A percentile compares a stretch with the other conserved stretches of the same genome.
These are phyloP conservation scores for Klebsormidium nitens DNA, from an alignment of 139 green algal species.

Conservation along the genomic window DNA sequence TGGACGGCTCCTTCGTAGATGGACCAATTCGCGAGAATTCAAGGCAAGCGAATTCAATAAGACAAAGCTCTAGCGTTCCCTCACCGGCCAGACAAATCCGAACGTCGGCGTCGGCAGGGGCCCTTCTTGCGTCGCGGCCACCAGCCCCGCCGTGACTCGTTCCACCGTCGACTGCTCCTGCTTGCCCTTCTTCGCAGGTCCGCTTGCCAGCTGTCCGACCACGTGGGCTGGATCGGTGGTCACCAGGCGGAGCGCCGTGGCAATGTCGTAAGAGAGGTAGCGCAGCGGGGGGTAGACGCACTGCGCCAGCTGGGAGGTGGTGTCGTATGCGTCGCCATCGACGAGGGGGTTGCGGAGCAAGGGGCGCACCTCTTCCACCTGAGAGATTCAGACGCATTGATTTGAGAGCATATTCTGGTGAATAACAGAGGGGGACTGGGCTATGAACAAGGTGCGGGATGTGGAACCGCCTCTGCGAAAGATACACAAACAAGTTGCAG, in stretches of 20 bases:
- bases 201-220: slow-evolving; percentile 6
- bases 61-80: background rate
- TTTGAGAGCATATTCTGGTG: background rate
- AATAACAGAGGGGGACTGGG: background rate
- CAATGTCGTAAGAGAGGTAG: slow-evolving; percentile 7
- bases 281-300: slow-evolving; percentile 15
- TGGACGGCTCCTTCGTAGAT: too few relatives aligned
- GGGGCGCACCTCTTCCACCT: slow-evolving; percentile 18
- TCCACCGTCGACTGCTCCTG: slow-evolving; percentile 18
- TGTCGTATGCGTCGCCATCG: slow-evolving; percentile 6
- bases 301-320: slow-evolving; percentile 9
- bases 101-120: slow-evolving; percentile 30
- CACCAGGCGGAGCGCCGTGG: slow-evolving; percentile 32
- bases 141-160: slow-evolving; percentile 14
- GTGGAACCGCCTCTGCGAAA: too few relatives aligned
- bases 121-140: slow-evolving; percentile 20
- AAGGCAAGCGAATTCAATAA: too few relatives aligned
- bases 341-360: slow-evolving; percentile 23
- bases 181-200: background rate
- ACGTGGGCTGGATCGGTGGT: background rate
- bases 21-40: too few relatives aligned
- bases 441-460: too few relatives aligned
- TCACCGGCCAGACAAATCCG: slow-evolving; percentile 22
- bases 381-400: background rate
- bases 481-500: too few relatives aligned